These are phyloP conservation scores for Annona squamosa DNA, from an alignment of 164 flowering plant species.

Conservation along the genomic window DNA sequence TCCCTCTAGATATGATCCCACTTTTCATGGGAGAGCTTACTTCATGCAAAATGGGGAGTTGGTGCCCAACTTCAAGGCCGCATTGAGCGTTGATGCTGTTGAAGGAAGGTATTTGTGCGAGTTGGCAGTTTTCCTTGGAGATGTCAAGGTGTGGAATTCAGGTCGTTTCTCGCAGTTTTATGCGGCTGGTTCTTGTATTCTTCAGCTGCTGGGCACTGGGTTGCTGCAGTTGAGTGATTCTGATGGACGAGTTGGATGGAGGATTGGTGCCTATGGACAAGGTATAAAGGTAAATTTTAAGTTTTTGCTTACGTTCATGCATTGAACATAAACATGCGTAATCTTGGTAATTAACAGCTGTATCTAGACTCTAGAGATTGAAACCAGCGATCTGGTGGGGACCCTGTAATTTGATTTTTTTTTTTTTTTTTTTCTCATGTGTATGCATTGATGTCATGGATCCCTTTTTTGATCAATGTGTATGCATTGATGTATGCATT, in stretches of 20 bases:
- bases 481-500: no score
- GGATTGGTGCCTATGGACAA: constrained; percentile 66
- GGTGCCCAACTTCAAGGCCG: constrained; percentile 43
- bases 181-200: constrained; percentile 37
- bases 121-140: constrained; percentile 60
- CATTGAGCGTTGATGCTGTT: constrained; percentile 53
- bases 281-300: constrained; percentile 68
- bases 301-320: not conserved
- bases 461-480: no score
- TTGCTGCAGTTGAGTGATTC: constrained; percentile 52
- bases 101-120: constrained; percentile 49
- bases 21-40: constrained; percentile 60
- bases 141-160: constrained; percentile 70
- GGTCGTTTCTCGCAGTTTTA: constrained; percentile 37
- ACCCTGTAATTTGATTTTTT: not conserved
- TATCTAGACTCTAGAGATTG: not conserved
- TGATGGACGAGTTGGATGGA: constrained; percentile 51
- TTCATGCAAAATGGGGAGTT: constrained; percentile 36
- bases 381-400: no score
- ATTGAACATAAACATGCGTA: not conserved
- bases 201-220: constrained; percentile 53
- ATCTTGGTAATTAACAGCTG: not conserved
- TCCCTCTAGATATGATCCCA: constrained; percentile 32
- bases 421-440: not conserved
- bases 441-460: no score